Evolutionary conservation across 768 basidiomycete species (phyloP), one percentile per base, ranked within the genome.

Genomic region (Mrakia blollopis): DNA sequence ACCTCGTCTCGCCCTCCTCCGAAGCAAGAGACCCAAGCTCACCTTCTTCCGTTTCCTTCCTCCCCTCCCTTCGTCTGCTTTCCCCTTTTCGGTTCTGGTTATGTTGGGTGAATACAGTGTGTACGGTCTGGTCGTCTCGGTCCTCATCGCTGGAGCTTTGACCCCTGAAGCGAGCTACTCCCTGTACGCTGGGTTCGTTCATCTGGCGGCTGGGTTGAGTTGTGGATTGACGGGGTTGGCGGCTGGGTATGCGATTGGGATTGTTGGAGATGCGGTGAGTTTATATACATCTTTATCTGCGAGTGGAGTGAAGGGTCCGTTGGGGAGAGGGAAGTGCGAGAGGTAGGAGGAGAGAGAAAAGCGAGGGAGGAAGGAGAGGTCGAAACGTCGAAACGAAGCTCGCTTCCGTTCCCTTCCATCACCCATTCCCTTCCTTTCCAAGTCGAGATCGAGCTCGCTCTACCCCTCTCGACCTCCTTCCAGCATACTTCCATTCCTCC

Each of bases 91-190:
- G 13, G 39, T 44, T 44, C 47, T 28, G 41, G 13, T 25, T 13
- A 78, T 68, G 16, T 41, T 30, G 41, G 39, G 80, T 97, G 84
- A 95, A 95, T 80, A 94, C 95, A 41, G 95, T 6, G 65, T 98
- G 52, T 98, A 98, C 82, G 95, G 95, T 11, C 87, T 98, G 60
- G 96, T 98, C 13, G 95, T 98, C 21, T 92, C 93, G 5, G 95
- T 98, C 41, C 88, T 98, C 75, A 97, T 97, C 78, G 87, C 91
- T 25, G 92, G 92, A 73, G 85, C 84, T 77, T 81, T 93, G 61
- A 86, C 84, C 50, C 87, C 88, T 71, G 85, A 87, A 39, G 85
- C 86, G 50, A 88, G 89, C 78, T 95, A 97, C 82, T 88, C 94
- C 10, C 85, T 94, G 44, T 92, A 90, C 81, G 89, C 91, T 35